Evolutionary conservation across 139 green algal genomes (phyloP).

Genomic region (Raphidocelis subcapitata): DNA sequence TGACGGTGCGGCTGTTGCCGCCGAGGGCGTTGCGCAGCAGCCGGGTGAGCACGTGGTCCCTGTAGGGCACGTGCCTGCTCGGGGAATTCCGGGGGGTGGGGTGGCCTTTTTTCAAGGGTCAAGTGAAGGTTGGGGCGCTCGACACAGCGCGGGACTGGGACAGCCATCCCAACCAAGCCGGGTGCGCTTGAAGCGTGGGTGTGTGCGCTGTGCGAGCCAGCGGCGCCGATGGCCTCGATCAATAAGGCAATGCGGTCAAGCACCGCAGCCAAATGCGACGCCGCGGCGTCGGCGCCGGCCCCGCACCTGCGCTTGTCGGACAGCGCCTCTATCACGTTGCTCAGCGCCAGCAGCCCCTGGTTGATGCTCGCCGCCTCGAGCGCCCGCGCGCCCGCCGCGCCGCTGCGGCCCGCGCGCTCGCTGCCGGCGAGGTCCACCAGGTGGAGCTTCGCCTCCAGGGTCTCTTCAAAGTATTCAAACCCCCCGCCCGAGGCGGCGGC

Average conservation of each 20-base stretch:
- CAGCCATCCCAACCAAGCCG: background rate
- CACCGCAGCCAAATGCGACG: too few species aligned
- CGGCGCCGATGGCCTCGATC: too few species aligned
- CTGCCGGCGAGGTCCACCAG: conserved; percentile 42
- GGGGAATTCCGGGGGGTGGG: background rate
- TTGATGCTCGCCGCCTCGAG: conserved; percentile 40
- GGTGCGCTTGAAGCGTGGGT: background rate
- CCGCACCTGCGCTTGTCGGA: background rate
- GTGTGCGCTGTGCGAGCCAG: too few species aligned
- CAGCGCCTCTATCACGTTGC: conserved; percentile 33
- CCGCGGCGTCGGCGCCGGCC: too few species aligned
- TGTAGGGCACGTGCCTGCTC: conserved; percentile 43
- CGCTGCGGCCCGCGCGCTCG: conserved; percentile 31
- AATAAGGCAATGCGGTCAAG: too few species aligned
- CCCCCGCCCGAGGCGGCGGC: background rate
- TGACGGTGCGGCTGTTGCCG: conserved; percentile 27
- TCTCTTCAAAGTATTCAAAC: background rate
- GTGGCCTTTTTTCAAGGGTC: background rate
- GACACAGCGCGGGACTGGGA: background rate
- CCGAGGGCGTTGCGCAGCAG: conserved; percentile 44
- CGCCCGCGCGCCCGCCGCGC: background rate
- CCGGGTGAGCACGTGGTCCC: conserved; percentile 52
- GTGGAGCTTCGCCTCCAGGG: conserved; percentile 25
- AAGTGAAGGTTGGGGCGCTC: background rate
- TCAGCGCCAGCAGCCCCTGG: conserved; percentile 38